Evolutionary conservation across 192 early-diverging fungal species (phyloP), one percentile per base, ranked within the genome.

Genomic region (Coemansia pectinata): DNA sequence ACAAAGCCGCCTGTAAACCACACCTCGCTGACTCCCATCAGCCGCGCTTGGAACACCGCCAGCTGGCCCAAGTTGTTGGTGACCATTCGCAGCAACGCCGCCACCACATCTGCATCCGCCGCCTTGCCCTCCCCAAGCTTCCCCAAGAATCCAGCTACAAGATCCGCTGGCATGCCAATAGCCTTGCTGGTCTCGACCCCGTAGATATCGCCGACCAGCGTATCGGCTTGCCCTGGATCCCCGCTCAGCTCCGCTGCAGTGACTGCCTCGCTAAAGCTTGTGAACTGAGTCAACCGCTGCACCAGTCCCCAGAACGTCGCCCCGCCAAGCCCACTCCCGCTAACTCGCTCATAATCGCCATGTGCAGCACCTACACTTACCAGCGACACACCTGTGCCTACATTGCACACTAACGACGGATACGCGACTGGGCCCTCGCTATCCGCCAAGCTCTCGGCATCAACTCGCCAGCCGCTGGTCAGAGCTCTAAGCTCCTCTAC

Each of bases 331-430:
- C 81, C 81, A 48, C 81, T 83, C 58, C 81, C 81, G 11, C 67
- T 75, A 11, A 83, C 70, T 3, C 81, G 75, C 64, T 78, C 72
- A 62, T 72, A 71, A 14, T 27, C 48, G 31, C 67, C 76, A 4
- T 38, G 61, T 2, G 59, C 29, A 7, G n/a, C 59, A 4, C 36
- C 59, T 3, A 61, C 36, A 19, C 59, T 36, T 9, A 74, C 62
- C 23, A 83, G 55, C 29, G 81, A 83, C n/a, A 83, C 70, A 11
- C 81, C 81, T 6, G 81, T 83, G 9, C 81, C 81, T 8, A 83
- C 63, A 41, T 75, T 83, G 70, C 72, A 78, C 8, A 83, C n/a
- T 36, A 83, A 63, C 45, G 63, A 50, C 7, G 70, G 76, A 5
- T 67, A 52, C 1, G 9, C 62, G 29, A 34, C 44, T 12, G 34